Conservation (phyloP, 768 basidiomycete species). For the Flagelloscypha sp. region DNA sequence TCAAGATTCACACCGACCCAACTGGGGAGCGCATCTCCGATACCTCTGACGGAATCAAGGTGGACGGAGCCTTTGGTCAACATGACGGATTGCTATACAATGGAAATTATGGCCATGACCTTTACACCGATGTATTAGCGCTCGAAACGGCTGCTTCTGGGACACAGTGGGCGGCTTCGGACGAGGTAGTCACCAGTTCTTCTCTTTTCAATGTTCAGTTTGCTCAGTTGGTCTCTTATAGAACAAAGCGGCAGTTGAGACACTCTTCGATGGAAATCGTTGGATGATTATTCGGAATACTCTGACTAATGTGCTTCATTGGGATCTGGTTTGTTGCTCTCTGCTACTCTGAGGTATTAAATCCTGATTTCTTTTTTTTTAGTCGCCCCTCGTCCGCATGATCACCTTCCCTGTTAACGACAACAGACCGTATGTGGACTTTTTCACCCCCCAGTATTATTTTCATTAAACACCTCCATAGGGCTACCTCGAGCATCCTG, state of each 20-base stretch:
- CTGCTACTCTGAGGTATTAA: neutral
- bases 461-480: constrained; percentile 9
- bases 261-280: constrained; percentile 46
- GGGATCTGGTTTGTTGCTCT: constrained; percentile 56
- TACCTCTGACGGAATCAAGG: too few relatives aligned
- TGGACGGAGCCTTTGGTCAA: constrained; percentile 29
- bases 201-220: too few relatives aligned
- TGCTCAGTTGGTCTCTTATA: too few relatives aligned
- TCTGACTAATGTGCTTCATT: constrained; percentile 50
- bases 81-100: constrained; percentile 63
- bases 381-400: constrained; percentile 60
- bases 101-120: constrained; percentile 60
- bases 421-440: constrained; percentile 28
- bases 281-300: constrained; percentile 68
- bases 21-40: too few relatives aligned
- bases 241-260: constrained; percentile 44
- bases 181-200: constrained; percentile 25
- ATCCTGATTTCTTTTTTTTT: constrained; percentile 2
- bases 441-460: neutral
- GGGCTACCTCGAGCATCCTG: constrained; percentile 33
- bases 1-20: too few relatives aligned
- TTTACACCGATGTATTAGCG: constrained; percentile 46
- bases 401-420: constrained; percentile 56
- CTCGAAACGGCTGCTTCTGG: constrained; percentile 56
- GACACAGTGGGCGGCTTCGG: constrained; percentile 41